phyloP scores from a whole-genome alignment of 805 yeast genomes.

The Saturnispora quitensis region DNA sequence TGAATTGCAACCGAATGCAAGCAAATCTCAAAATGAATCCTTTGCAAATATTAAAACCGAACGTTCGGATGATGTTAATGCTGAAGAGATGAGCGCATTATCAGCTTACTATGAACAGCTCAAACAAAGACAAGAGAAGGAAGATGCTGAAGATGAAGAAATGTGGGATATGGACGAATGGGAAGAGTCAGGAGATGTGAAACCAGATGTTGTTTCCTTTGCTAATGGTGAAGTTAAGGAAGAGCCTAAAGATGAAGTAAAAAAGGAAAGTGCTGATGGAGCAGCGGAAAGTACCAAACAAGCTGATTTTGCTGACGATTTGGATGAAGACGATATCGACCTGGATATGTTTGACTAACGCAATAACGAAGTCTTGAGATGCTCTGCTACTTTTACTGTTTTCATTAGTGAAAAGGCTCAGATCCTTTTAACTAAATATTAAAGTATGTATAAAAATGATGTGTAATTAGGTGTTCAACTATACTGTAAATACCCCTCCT shows the following conservation, averaged over 20 bases:
- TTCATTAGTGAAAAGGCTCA: neutral
- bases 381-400: neutral
- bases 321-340: constrained; percentile 8
- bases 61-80: constrained; percentile 13
- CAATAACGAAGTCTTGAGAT: neutral
- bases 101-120: constrained; percentile 70
- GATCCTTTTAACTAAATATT: neutral
- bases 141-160: constrained; percentile 49
- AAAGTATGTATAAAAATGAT: neutral
- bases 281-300: neutral
- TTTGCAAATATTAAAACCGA: neutral
- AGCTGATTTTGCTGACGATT: constrained; percentile 3
- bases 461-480: neutral
- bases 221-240: neutral
- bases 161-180: constrained; percentile 6
- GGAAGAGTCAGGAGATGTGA: neutral
- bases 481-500: neutral
- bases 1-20: neutral
- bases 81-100: constrained; percentile 63
- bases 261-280: constrained; percentile 8
- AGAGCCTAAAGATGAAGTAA: neutral
- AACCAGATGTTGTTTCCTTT: neutral
- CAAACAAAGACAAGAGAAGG: constrained; percentile 59
- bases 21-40: neutral
- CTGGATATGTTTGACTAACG: constrained; percentile 7